Evolutionary conservation across 179 eudicot species (phyloP).

Genomic region (Silene noctiflora): DNA sequence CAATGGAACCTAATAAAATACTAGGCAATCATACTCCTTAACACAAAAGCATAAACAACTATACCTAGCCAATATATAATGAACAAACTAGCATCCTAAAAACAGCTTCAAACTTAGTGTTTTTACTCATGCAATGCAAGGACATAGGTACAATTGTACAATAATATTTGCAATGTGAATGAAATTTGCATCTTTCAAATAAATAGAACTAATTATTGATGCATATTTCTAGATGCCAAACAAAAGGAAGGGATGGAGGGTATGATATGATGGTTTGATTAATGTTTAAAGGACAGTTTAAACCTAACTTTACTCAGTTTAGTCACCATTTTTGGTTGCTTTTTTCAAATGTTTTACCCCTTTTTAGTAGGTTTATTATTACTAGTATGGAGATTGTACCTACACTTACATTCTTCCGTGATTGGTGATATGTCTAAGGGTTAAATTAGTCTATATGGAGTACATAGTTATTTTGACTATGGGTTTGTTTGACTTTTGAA

Average conservation of each 20-base stretch:
- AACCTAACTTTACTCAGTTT: slow-evolving; percentile 11
- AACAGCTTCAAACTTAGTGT: background rate
- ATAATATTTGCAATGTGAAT: slow-evolving; percentile 6
- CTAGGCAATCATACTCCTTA: slow-evolving; percentile 1
- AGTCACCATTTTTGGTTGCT: slow-evolving; percentile 11
- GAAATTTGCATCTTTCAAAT: background rate
- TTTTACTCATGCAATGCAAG: slow-evolving; percentile 11
- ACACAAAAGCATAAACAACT: background rate
- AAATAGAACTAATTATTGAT: slow-evolving; percentile 3
- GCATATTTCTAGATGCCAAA: slow-evolving; percentile 5
- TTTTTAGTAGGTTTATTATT: background rate
- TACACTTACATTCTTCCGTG: slow-evolving; percentile 3
- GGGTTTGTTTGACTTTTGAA: slow-evolving; percentile 22
- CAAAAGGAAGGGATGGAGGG: background rate
- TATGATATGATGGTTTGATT: slow-evolving; percentile 20
- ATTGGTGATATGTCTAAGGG: slow-evolving; percentile 17
- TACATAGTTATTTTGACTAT: background rate
- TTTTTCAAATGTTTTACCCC: slow-evolving; percentile 13
- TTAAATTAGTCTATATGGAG: background rate
- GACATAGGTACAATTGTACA: slow-evolving; percentile 11
- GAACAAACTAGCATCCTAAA: background rate
- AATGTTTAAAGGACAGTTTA: slow-evolving; percentile 10
- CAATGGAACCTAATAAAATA: background rate
- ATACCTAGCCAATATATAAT: background rate
- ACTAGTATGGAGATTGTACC: slow-evolving; percentile 18